These are phyloP conservation scores for Paxillus involutus DNA, from an alignment of 768 basidiomycete genomes.

Conservation along the genomic window DNA sequence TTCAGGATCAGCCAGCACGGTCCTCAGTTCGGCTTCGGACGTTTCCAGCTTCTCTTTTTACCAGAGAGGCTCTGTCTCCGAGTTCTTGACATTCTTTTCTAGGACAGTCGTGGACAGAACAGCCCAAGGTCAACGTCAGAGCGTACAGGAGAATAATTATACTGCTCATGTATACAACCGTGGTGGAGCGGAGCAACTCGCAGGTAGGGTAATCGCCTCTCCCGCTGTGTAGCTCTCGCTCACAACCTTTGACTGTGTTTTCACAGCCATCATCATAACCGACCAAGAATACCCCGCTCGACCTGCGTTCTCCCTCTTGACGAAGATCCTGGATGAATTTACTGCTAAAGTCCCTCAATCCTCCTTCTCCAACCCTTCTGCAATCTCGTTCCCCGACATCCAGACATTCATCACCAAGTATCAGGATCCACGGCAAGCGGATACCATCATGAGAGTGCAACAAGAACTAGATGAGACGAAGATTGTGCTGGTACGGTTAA, in stretches of 20 bases:
- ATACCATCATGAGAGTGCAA: conserved; percentile 98
- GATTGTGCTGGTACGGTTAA: conserved; percentile 81
- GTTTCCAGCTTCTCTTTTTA: conserved; percentile 93
- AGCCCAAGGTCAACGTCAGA: conserved; percentile 84
- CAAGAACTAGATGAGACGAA: conserved; percentile 99
- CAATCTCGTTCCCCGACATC: conserved; percentile 78
- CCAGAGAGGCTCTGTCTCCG: conserved; percentile 80
- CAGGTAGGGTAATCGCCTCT: conserved; percentile 51
- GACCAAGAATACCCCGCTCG: conserved; percentile 97
- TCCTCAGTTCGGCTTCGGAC: conserved; percentile 72
- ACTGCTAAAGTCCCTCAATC: conserved; percentile 74
- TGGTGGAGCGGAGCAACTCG: conserved; percentile 80
- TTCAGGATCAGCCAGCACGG: conserved; percentile 57
- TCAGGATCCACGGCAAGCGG: conserved; percentile 95
- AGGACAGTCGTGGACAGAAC: conserved; percentile 93
- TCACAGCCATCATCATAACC: conserved; percentile 83
- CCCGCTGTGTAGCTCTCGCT: conserved; percentile 1
- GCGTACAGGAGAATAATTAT: conserved; percentile 91
- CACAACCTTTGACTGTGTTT: conserved; percentile 1
- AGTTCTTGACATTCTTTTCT: conserved; percentile 93
- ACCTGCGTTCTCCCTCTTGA: conserved; percentile 92
- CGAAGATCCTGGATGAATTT: conserved; percentile 93
- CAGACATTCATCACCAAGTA: conserved; percentile 84
- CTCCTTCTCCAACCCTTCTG: conserved; percentile 59
- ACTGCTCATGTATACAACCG: conserved; percentile 93